Percentiles rank a stretch among this genome's conserved stretches.
Evolutionary conservation across 139 green algal species (phyloP).

Genomic region (Pedinophyceae sp.): DNA sequence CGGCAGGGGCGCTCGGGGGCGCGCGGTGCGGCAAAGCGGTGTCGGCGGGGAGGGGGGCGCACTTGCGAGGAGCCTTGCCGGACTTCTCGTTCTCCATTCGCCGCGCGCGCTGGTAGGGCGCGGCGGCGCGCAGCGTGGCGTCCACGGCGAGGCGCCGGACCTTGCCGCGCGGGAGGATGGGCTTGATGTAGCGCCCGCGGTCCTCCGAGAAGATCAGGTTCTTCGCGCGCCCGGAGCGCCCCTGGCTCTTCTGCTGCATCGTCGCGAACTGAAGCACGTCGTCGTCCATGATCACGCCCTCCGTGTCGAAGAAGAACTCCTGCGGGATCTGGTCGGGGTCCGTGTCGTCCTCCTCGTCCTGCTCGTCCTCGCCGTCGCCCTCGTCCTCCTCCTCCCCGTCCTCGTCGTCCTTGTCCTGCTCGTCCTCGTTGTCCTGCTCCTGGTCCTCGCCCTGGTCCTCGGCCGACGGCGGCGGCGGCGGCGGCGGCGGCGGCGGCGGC

Average conservation of each 20-base stretch:
- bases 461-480: conserved; percentile 50
- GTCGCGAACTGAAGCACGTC: conserved; percentile 83
- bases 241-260: conserved; percentile 73
- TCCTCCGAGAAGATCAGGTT: conserved; percentile 93
- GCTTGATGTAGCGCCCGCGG: conserved; percentile 92
- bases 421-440: conserved; percentile 21
- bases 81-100: conserved; percentile 17
- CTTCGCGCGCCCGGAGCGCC: conserved; percentile 78
- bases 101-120: conserved; percentile 77
- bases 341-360: conserved; percentile 27
- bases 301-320: conserved; percentile 96
- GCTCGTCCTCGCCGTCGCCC: conserved; percentile 12
- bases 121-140: conserved; percentile 83
- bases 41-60: too few species aligned
- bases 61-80: too few species aligned
- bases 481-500: conserved; percentile 68
- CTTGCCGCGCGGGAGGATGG: conserved; percentile 87
- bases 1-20: too few species aligned
- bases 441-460: conserved; percentile 25
- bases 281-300: conserved; percentile 87
- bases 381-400: conserved; percentile 33
- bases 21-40: too few species aligned
- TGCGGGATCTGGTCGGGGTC: conserved; percentile 76
- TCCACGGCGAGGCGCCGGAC: conserved; percentile 93
- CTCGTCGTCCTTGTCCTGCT: conserved; percentile 41